Evolutionary conservation across 2,329 filamentous ascomycete species (phyloP), one percentile per base, ranked within the genome.

Genomic region (Penicillium sp.): DNA sequence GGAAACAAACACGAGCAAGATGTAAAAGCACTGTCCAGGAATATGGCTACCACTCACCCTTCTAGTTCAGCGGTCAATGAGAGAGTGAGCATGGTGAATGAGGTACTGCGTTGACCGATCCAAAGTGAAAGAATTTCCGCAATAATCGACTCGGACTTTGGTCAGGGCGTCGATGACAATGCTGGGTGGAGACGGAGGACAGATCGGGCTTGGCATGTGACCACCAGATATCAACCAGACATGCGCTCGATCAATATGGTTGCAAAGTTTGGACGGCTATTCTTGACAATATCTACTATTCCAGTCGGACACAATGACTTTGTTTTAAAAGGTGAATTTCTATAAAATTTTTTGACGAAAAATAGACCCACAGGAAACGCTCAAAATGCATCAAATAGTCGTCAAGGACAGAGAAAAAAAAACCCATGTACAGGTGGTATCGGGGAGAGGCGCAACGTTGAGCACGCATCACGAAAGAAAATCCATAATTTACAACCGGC

Each of bases 61-160:
- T 60, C 58, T 11, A 68, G 54, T 37, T 72, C 68, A 39, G 69
- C 69, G 27, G 63, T 63, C 11, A 72, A 59, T 13, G 64, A 49
- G 12, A 73, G 61, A 42, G 68, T 66, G 29, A 71, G 64, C 70
- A 73, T 73, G n/a, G 51, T 61, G 50, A 5, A 25, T 27, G 25
- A 34, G 51, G 27, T 9, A 25, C 42, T 36, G 36, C 27, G 35
- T 26, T 25, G 35, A 39, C 41, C 45, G 29, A n/a, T 32, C 41
- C 33, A 34, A 34, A 37, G 24, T 33, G 9, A 32, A 4, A 39
- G 35, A 40, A 40, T 39, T 48, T 43, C 8, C 18, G 35, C 26
- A 9, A 40, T 32, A 52, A 47, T 43, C 34, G n/a, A 44, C 24
- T 39, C 45, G 32, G 39, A 27, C 29, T 46, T 34, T 34, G 46